phyloP scores from a whole-genome alignment of 768 basidiomycete species.

The Lactarius hatsudake region DNA sequence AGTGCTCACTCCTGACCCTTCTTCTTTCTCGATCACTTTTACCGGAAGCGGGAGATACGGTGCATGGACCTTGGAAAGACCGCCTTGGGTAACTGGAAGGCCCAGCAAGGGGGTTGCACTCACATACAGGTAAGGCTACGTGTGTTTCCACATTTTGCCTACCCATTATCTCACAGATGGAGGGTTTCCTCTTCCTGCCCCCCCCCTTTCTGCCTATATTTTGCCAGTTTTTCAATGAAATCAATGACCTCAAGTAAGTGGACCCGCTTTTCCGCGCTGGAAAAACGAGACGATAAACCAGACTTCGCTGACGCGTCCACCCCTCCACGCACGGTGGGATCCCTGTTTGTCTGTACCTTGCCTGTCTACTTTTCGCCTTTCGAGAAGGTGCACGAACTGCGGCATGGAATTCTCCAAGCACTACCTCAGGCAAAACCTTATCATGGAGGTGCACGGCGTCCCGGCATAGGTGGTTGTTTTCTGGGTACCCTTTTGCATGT shows the following conservation, averaged over 20 bases:
- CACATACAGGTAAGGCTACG: slow-evolving; percentile 39
- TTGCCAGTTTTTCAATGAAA: slow-evolving; percentile 41
- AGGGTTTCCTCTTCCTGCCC: background rate
- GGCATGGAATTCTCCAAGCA: slow-evolving; percentile 43
- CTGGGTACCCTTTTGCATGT: background rate
- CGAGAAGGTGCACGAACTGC: slow-evolving; percentile 39
- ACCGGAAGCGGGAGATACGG: slow-evolving; percentile 40
- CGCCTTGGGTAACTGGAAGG: slow-evolving; percentile 42
- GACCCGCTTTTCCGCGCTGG: background rate
- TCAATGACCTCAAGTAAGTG: slow-evolving; percentile 39
- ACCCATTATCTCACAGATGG: slow-evolving; percentile 14
- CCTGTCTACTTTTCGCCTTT: background rate
- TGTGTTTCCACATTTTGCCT: slow-evolving; percentile 11
- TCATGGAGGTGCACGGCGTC: slow-evolving; percentile 42
- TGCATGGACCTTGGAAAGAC: slow-evolving; percentile 45
- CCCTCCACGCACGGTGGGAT: slow-evolving; percentile 1
- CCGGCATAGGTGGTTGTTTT: slow-evolving; percentile 32
- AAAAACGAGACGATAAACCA: background rate
- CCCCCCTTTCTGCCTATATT: background rate
- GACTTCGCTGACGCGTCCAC: slow-evolving; percentile 8
- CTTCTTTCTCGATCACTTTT: slow-evolving; percentile 4
- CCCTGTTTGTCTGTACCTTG: slow-evolving; percentile 5
- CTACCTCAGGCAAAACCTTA: slow-evolving; percentile 40
- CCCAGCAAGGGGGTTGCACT: slow-evolving; percentile 40
- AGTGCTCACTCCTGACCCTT: slow-evolving; percentile 20